Evolutionary conservation across 1,284 basidiomycete genomes (phyloP), one percentile per base, ranked within the genome.

Genomic region (Phlebopus sp.): DNA sequence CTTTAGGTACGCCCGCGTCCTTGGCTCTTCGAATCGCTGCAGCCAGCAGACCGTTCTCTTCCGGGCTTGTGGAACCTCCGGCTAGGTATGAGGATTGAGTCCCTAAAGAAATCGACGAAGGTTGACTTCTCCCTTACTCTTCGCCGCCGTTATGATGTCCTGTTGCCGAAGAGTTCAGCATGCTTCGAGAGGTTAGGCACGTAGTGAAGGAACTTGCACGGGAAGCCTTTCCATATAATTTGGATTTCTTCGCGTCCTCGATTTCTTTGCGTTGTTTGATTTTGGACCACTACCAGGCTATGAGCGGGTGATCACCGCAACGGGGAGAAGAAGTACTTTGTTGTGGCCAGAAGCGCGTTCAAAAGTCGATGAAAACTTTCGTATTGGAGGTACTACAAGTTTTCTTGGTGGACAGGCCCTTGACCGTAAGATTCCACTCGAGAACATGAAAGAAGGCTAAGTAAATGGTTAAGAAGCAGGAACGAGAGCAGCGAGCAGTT

Each of bases 261-360:
- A 75, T 73, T 10, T 86, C 90, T 59, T 93, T 93, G 59, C 77
- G 79, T 52, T 89, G 80, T 63, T 90, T 85, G 64, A 93, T 92
- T 74, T 93, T 93, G 2, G 89, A 90, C 90, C 90, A 93, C 84
- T 89, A 49, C 14, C 47, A 15, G 41, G 21, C 29, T 4, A 46
- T 59, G 48, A 55, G 44, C 27, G 14, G 19, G 32, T 25, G 44
- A 18, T 21, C 32, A 18, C 37, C 42, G 19, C 15, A 21, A 6
- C 18, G 37, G 6, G 23, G 25, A 34, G 8, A 14, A 11, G 11
- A 17, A 56, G 30, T 52, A 82, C 85, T 69, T 87, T 87, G 63
- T 78, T 87, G 56, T 88, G 85, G 18, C 85, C 85, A 0, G 85
- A 69, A n/a, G 69, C 55, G 31, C 49, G 46, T 38, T 58, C 44